phyloP scores from a whole-genome alignment of 2,329 filamentous ascomycete genomes.

The Sporothrix mexicana region DNA sequence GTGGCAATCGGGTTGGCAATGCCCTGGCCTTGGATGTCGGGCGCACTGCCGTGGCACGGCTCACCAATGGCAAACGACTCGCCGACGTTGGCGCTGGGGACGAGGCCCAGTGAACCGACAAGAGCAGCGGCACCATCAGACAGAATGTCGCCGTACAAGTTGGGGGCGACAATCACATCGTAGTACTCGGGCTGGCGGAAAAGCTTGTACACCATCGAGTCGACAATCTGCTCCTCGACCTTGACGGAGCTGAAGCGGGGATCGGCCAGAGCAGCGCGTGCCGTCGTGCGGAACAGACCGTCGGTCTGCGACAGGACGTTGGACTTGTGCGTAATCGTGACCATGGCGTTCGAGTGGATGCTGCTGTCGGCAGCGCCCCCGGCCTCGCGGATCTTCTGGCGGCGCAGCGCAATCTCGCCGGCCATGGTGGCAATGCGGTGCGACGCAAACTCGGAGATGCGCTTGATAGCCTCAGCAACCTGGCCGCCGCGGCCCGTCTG shows the following conservation, averaged over 20 bases:
- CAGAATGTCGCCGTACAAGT: constrained; percentile 96
- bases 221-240: constrained; percentile 97
- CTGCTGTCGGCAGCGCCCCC: constrained; percentile 52
- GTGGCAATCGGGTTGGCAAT: constrained; percentile 98
- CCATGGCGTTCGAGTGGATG: constrained; percentile 72
- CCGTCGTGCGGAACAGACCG: constrained; percentile 86
- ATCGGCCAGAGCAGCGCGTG: constrained; percentile 72
- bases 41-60: constrained; percentile 95
- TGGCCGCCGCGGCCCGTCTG: constrained; percentile 70
- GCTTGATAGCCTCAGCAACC: constrained; percentile 97
- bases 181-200: constrained; percentile 95
- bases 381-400: constrained; percentile 75
- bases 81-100: constrained; percentile 94
- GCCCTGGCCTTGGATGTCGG: constrained; percentile 89
- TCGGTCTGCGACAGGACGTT: constrained; percentile 97
- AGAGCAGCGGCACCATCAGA: constrained; percentile 94
- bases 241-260: constrained; percentile 65
- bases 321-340: constrained; percentile 98
- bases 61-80: constrained; percentile 95
- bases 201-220: constrained; percentile 99
- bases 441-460: constrained; percentile 85
- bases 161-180: constrained; percentile 97
- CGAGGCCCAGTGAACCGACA: constrained; percentile 88
- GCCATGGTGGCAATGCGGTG: constrained; percentile 90
- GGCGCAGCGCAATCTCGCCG: constrained; percentile 87